Base-by-base conservation (phyloP, 73 alveolate species). In the Chromera velia region DNA sequence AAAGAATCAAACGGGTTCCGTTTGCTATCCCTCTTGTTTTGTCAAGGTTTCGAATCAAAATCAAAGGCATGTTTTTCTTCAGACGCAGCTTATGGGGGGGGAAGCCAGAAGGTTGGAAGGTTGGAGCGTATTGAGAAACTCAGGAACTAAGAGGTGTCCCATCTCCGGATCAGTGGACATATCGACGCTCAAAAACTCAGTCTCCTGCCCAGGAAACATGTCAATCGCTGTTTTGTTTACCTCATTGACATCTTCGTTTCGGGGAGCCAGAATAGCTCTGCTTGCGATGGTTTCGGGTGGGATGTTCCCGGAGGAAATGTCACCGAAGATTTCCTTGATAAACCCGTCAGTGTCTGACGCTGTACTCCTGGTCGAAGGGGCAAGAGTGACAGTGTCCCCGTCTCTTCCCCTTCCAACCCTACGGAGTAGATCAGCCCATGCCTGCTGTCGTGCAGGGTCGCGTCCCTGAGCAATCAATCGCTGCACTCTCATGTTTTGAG, bases 21-120 rank as follows among this genome's bases (percentile, higher is more conserved):
- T 73, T 73, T 46, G 70, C 45, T 17, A 73, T 69, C 28, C 80
- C 80, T 1, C 32, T 40, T 4, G 17, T 49, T 9, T 27, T 9
- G 27, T 73, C 47, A n/a, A 73, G 0, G 27, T 73, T 73, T 22
- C 80, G 80, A 22, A 73, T 47, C 34, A 73, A 48, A 13, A 32
- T 22, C 34, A 73, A 33, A n/a, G 47, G 19, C 22, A 66, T 34
- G 9, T 70, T 70, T 0, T 19, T n/a, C 31, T 40, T 28, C 19
- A 73, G 34, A 19, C 69, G 70, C 30, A 73, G 32, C 18, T 22
- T 0, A 9, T 46, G 32, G 26, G 80, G 80, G 31, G 80, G 80
- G 27, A 73, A 7, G 49, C 48, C 48, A 0, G 80, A 48, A 0
- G 27, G 27, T 7, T 33, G 46, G 33, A 73, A 7, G n/a, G n/a